Conservation (phyloP, 176 grass and related monocot species). For the Oryza rufipogon region DNA sequence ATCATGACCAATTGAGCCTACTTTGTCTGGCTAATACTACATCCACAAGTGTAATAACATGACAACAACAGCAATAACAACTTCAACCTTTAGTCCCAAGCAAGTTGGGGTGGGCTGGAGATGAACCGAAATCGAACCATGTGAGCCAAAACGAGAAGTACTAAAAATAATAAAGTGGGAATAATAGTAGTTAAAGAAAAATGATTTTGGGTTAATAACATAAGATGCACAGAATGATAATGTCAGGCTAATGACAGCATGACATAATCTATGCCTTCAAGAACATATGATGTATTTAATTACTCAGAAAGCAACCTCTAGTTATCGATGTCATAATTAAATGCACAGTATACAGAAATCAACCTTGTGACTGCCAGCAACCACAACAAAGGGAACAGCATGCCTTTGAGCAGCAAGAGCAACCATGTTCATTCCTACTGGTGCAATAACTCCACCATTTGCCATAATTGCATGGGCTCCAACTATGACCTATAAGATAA, state of each 20-base stretch:
- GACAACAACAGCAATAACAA: neutral
- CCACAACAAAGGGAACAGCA: slow-evolving; percentile 94
- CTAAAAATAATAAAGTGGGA: neutral
- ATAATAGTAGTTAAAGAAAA: neutral
- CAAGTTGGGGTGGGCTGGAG: neutral
- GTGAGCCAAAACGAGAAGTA: neutral
- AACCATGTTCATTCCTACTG: slow-evolving; percentile 95
- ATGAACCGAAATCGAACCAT: neutral
- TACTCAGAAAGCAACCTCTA: neutral
- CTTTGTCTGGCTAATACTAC: neutral
- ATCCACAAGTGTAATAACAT: neutral
- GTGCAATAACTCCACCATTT: slow-evolving; percentile 97
- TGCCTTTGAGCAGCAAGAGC: slow-evolving; percentile 97
- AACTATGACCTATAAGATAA: slow-evolving; percentile 81
- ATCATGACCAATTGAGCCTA: neutral
- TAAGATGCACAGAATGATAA: neutral
- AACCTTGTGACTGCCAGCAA: slow-evolving; percentile 98
- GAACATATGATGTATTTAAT: slow-evolving; percentile 24
- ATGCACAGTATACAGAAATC: slow-evolving; percentile 32
- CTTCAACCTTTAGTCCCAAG: neutral
- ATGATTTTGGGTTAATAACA: neutral
- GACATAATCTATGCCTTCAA: neutral
- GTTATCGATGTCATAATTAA: neutral
- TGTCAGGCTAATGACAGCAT: neutral
- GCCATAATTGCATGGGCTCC: slow-evolving; percentile 99